Evolutionary conservation across 2,329 filamentous ascomycete genomes (phyloP).

Genomic region (Aspergillus niger): DNA sequence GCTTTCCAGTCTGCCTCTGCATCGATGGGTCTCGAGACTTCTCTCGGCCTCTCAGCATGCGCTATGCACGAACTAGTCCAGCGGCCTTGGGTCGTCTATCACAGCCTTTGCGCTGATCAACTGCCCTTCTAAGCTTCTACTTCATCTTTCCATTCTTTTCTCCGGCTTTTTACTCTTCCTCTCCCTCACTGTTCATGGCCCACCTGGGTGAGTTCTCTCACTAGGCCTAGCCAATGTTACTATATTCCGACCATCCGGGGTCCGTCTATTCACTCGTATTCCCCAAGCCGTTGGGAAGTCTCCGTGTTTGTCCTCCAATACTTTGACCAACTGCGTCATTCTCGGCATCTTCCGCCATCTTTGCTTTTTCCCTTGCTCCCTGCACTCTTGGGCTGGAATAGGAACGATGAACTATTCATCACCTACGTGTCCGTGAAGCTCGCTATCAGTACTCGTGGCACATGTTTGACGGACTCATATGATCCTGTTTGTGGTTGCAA

Average conservation of each 20-base stretch:
- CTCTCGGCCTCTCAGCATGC: not conserved
- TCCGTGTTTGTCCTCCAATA: not conserved
- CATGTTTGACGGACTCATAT: not conserved
- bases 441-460: not conserved
- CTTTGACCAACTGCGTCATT: not conserved
- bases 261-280: not conserved
- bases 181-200: not conserved
- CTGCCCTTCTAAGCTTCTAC: not conserved
- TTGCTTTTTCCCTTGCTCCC: not conserved
- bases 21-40: not conserved
- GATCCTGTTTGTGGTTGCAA: not conserved
- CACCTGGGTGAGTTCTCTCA: not conserved
- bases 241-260: not conserved
- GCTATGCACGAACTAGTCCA: not conserved
- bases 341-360: not conserved
- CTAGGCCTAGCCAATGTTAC: slow-evolving; percentile 1
- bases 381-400: not conserved
- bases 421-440: not conserved
- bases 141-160: not conserved
- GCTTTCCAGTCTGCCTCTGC: not conserved
- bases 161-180: not conserved
- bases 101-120: not conserved
- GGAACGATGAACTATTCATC: not conserved
- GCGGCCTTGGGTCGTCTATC: not conserved
- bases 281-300: not conserved